phyloP scores from a whole-genome alignment of 1,284 basidiomycete genomes.

The Leccinum pachyderme region DNA sequence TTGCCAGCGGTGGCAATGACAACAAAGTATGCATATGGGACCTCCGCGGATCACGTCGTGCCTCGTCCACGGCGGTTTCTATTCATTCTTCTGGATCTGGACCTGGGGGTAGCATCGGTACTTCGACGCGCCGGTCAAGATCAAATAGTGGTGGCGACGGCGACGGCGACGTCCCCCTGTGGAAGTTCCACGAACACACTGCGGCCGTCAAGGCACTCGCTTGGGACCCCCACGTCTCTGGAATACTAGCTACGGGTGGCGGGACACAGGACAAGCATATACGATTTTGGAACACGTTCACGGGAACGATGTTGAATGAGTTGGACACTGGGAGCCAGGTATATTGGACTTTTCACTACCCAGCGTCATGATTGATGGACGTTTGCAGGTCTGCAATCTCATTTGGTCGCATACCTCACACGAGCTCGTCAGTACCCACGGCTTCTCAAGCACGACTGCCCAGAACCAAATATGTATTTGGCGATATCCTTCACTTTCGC shows the following conservation, averaged over 20 bases:
- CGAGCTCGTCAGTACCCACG: slow-evolving; percentile 96
- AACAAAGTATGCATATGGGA: slow-evolving; percentile 99
- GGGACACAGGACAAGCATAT: slow-evolving; percentile 98
- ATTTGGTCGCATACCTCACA: slow-evolving; percentile 96
- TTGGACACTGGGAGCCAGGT: slow-evolving; percentile 94
- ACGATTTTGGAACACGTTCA: slow-evolving; percentile 94
- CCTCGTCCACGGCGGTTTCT: slow-evolving; percentile 19
- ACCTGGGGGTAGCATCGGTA: slow-evolving; percentile 25
- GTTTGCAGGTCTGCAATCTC: slow-evolving; percentile 86
- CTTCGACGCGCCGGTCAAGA: slow-evolving; percentile 23
- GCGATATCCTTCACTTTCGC: slow-evolving; percentile 92
- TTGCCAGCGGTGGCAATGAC: slow-evolving; percentile 97
- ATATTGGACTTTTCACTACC: slow-evolving; percentile 26
- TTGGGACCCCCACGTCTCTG: slow-evolving; percentile 95
- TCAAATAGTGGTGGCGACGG: slow-evolving; percentile 39
- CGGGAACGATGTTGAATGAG: slow-evolving; percentile 81
- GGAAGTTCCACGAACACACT: slow-evolving; percentile 94
- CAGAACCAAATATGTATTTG: slow-evolving; percentile 99
- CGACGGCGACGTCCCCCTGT: slow-evolving; percentile 65
- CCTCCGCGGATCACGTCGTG: slow-evolving; percentile 58
- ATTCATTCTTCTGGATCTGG: slow-evolving; percentile 27
- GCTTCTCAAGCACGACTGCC: slow-evolving; percentile 89
- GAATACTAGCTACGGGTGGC: slow-evolving; percentile 93
- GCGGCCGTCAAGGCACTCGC: slow-evolving; percentile 98
- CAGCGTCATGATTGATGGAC: slow-evolving; percentile 6